Evolutionary conservation across 192 early-diverging fungal species (phyloP), one percentile per base, ranked within the genome.

Genomic region (Dissophora ornata): DNA sequence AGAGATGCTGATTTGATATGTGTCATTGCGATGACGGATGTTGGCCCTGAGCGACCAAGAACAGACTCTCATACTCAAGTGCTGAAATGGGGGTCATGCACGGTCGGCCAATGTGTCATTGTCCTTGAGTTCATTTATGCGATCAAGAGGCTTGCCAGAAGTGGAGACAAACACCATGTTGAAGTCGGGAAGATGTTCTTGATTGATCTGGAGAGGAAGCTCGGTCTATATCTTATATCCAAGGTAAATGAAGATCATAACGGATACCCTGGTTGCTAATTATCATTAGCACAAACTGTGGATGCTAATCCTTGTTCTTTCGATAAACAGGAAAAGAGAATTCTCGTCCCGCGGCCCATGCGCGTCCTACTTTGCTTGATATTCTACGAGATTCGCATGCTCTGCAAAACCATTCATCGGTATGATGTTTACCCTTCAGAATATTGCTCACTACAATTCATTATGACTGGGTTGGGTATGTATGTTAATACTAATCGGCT

Each of bases 141-240:
- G 3, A 77, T 77, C 81, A 86, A 67, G 62, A 59, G 57, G 26
- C 69, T 77, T 16, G 73, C 73, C n/a, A 48, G 51, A 5, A 69
- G 55, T 11, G 69, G 80, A 4, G 80, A 82, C 42, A 75, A 75
- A 59, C 62, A 84, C 57, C 67, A 85, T 4, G 69, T 84, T 22
- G 82, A 83, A 22, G 57, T 80, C 16, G 87, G 83, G 0, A 88
- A 85, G 36, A 88, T 85, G 56, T 88, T 88, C 32, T 51, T 88
- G 34, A 83, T 83, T 46, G 87, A 88, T 44, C 54, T 88, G 2
- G 87, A 88, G 58, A 66, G 75, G 6, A 77, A 80, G 8, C 63
- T 88, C 1, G 73, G 85, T 1, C 67, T 88, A 24, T 85, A 82
- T 48, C 65, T 88, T 21, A 25, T 79, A 21, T 34, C 85, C 7